Conservation (phyloP, 768 basidiomycete species). For the Boletus sp. region DNA sequence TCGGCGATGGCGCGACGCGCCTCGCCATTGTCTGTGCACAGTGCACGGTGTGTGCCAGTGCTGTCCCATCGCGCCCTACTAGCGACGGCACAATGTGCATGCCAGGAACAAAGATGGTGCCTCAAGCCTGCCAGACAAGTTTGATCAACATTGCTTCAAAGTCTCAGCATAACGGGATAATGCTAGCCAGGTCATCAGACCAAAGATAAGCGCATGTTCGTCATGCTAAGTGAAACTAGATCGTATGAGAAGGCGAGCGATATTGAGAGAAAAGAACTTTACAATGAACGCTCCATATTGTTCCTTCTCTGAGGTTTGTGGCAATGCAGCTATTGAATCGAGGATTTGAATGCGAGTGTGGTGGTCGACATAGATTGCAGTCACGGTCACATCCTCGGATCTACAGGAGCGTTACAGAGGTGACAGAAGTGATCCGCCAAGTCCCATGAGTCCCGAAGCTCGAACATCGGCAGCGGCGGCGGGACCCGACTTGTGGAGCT, state of each 20-base stretch:
- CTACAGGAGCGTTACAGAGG: constrained; percentile 32
- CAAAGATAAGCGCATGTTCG: constrained; percentile 80
- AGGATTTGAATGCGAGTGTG: constrained; percentile 88
- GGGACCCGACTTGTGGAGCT: no score
- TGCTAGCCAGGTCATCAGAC: constrained; percentile 78
- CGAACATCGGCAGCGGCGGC: no score
- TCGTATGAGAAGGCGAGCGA: neutral
- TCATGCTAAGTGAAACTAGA: constrained; percentile 53
- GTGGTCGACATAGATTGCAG: constrained; percentile 69
- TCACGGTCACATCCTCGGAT: constrained; percentile 53
- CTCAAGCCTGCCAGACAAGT: constrained; percentile 67
- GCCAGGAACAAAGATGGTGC: constrained; percentile 32
- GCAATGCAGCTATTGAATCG: constrained; percentile 63
- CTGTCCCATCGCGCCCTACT: no score
- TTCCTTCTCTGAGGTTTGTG: constrained; percentile 84
- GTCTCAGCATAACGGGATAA: constrained; percentile 70
- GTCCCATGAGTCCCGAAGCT: no score
- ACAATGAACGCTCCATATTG: constrained; percentile 89
- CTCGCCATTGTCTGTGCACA: no score
- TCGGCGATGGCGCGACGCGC: no score
- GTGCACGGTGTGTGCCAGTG: no score
- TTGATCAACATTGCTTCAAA: constrained; percentile 79
- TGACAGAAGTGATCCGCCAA: neutral
- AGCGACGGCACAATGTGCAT: no score
- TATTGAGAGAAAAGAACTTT: constrained; percentile 24